Conservation (phyloP, 23 red algal genomes). For the Chondrus crispus region DNA sequence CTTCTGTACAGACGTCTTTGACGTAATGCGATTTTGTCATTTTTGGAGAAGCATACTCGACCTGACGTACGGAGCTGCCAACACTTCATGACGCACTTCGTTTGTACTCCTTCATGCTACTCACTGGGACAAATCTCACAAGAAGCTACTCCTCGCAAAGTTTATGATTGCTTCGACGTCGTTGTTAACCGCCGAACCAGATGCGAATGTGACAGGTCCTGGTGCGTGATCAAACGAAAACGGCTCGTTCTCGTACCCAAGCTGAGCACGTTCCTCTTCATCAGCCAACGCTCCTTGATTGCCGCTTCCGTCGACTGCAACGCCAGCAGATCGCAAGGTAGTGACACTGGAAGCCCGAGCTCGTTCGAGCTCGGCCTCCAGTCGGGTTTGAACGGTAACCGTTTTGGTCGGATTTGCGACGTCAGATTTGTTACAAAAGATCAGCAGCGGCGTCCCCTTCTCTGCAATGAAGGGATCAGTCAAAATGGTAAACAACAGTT, state of each 20-base stretch:
- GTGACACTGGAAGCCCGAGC: constrained; percentile 18
- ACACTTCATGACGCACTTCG: no score
- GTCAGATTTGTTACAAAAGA: constrained; percentile 52
- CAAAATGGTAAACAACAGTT: constrained; percentile 30
- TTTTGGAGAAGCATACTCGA: no score
- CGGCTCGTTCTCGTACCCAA: constrained; percentile 45
- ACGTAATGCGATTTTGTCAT: no score
- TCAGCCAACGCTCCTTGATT: neutral
- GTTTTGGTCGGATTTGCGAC: constrained; percentile 19
- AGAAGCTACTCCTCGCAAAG: neutral
- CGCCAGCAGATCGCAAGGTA: constrained; percentile 13
- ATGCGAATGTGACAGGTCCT: constrained; percentile 12
- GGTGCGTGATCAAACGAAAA: constrained; percentile 54
- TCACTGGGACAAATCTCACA: no score
- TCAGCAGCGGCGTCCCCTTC: constrained; percentile 34
- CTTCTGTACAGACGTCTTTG: no score
- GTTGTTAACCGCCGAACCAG: constrained; percentile 18
- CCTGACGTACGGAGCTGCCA: no score
- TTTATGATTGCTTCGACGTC: constrained; percentile 21
- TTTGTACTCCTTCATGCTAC: no score
- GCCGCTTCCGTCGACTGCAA: neutral
- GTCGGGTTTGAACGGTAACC: constrained; percentile 31
- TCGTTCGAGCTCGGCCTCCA: constrained; percentile 52
- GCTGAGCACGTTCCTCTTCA: constrained; percentile 45
- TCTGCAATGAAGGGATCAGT: constrained; percentile 23